These are phyloP conservation scores for Phytophthora pisi DNA, from an alignment of 352 stramenopile genomes.

Conservation along the genomic window DNA sequence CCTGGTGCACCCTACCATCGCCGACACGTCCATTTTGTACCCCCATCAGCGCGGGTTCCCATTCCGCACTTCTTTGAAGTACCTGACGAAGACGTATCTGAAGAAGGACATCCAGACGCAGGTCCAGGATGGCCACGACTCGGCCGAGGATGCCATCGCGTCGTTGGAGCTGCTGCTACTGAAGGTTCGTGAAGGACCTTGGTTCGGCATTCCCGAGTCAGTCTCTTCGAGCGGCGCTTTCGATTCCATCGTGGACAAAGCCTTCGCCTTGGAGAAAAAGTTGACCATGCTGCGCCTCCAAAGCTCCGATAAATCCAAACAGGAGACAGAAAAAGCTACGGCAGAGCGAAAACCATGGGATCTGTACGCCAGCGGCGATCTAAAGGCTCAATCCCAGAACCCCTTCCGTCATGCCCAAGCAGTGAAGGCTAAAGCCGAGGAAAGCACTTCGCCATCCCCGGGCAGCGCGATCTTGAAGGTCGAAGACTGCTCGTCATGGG, in stretches of 20 bases:
- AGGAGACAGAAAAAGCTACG: slow-evolving; percentile 1
- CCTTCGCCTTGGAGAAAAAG: slow-evolving; percentile 48
- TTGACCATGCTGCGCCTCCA: slow-evolving; percentile 56
- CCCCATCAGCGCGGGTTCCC: slow-evolving; percentile 84
- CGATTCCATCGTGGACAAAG: slow-evolving; percentile 73
- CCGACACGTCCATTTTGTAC: slow-evolving; percentile 85
- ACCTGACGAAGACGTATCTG: slow-evolving; percentile 84
- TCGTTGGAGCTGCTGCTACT: slow-evolving; percentile 80
- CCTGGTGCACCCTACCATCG: slow-evolving; percentile 72
- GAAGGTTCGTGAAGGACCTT: slow-evolving; percentile 71
- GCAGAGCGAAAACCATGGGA: slow-evolving; percentile 72
- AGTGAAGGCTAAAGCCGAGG: slow-evolving; percentile 24
- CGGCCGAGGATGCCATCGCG: slow-evolving; percentile 79
- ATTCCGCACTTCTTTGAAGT: slow-evolving; percentile 85
- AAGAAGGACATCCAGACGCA: slow-evolving; percentile 79
- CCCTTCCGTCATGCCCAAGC: slow-evolving; percentile 57
- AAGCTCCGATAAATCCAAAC: slow-evolving; percentile 1
- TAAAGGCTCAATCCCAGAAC: slow-evolving; percentile 51
- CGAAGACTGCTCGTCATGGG: slow-evolving; percentile 40
- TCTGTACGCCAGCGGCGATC: slow-evolving; percentile 67
- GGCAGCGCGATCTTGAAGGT: slow-evolving; percentile 32
- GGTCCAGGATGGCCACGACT: slow-evolving; percentile 75
- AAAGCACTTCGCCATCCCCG: slow-evolving; percentile 6
- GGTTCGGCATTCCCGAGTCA: slow-evolving; percentile 69
- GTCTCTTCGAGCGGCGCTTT: slow-evolving; percentile 52